phyloP scores from a whole-genome alignment of 805 yeast genomes.

The Pichia kluyveri region DNA sequence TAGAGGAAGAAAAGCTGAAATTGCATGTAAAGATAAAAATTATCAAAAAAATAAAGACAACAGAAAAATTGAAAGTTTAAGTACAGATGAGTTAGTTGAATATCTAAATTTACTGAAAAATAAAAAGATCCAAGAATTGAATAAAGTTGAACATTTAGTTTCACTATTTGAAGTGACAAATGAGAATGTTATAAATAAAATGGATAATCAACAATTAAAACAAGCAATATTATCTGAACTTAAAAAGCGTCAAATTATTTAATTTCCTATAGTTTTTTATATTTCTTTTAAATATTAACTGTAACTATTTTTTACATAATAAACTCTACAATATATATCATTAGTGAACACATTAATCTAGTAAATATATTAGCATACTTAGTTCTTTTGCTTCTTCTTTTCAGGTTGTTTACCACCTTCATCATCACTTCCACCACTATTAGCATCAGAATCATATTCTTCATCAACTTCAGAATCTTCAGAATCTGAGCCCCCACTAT shows the following conservation, averaged over 20 bases:
- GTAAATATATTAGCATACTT: background rate
- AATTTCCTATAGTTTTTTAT: background rate
- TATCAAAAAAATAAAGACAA: slow-evolving; percentile 2
- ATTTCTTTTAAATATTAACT: background rate
- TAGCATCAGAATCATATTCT: slow-evolving; percentile 51
- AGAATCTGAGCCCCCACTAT: slow-evolving; percentile 32
- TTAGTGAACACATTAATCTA: too few species aligned
- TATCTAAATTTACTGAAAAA: background rate
- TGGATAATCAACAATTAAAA: slow-evolving; percentile 4
- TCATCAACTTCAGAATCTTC: slow-evolving; percentile 59
- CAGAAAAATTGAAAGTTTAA: slow-evolving; percentile 1
- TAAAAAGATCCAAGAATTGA: slow-evolving; percentile 5
- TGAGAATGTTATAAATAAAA: slow-evolving; percentile 1
- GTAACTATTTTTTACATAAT: background rate
- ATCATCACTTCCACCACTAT: slow-evolving; percentile 21
- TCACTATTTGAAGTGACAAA: slow-evolving; percentile 6
- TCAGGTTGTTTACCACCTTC: slow-evolving; percentile 17
- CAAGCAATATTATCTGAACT: slow-evolving; percentile 2
- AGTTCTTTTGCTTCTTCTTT: slow-evolving; percentile 12
- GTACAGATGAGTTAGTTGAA: background rate
- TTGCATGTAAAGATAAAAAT: background rate
- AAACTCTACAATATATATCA: background rate
- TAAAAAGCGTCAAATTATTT: slow-evolving; percentile 4
- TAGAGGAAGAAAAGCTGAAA: background rate
- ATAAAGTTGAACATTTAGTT: slow-evolving; percentile 5